Evolutionary conservation across 495 filamentous ascomycete genomes (phyloP).

Genomic region (Xylona heveae): DNA sequence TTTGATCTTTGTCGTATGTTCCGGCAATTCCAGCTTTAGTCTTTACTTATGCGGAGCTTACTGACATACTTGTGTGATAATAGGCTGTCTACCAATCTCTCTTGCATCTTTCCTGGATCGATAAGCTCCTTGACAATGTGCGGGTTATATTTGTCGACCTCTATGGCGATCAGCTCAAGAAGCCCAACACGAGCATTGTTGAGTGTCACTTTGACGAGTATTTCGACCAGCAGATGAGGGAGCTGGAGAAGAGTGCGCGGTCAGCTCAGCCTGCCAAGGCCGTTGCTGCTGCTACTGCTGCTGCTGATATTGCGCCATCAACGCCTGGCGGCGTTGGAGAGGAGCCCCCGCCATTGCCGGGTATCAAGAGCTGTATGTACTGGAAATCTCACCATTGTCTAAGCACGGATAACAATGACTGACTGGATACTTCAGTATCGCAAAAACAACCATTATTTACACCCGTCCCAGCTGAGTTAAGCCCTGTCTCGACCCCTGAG

Average conservation of each 20-base stretch:
- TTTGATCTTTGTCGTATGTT: constrained; percentile 80
- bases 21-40: constrained; percentile 3
- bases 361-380: constrained; percentile 23
- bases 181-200: constrained; percentile 51
- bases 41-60: too few species aligned
- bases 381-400: neutral
- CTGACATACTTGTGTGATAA: constrained; percentile 1
- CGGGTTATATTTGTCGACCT: constrained; percentile 72
- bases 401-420: constrained; percentile 25
- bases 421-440: constrained; percentile 19
- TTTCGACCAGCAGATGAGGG: constrained; percentile 77
- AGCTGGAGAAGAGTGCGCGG: constrained; percentile 45
- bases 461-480: constrained; percentile 32
- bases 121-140: constrained; percentile 88
- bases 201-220: constrained; percentile 72
- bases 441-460: constrained; percentile 22
- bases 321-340: constrained; percentile 17
- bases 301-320: constrained; percentile 12
- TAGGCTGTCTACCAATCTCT: constrained; percentile 95
- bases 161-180: constrained; percentile 72
- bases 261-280: constrained; percentile 15
- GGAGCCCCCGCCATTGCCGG: constrained; percentile 32
- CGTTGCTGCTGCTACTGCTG: constrained; percentile 9
- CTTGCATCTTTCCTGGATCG: constrained; percentile 87
- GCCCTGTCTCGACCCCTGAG: constrained; percentile 49